Evolutionary conservation across 1,284 basidiomycete genomes (phyloP).

Genomic region (Lentinula novae-zelandiae): DNA sequence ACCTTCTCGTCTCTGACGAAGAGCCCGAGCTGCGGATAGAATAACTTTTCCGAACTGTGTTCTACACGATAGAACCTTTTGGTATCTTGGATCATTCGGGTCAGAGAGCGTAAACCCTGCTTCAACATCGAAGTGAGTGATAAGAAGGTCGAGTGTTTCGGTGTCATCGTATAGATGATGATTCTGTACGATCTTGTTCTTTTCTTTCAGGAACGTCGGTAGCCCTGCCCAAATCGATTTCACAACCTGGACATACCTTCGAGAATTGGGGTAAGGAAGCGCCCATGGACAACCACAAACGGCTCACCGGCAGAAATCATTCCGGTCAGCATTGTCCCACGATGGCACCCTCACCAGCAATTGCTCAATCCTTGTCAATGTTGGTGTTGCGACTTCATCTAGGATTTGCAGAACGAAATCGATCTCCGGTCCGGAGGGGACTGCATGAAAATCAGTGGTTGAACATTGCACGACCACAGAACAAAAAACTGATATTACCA

Average conservation of each 20-base stretch:
- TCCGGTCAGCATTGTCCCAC: constrained; percentile 77
- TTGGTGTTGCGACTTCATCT: constrained; percentile 64
- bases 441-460: constrained; percentile 28
- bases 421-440: constrained; percentile 74
- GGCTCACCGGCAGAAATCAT: constrained; percentile 88
- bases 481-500: constrained; percentile 34
- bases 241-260: constrained; percentile 60
- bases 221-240: constrained; percentile 73
- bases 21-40: constrained; percentile 64
- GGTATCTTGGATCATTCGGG: constrained; percentile 73
- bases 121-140: constrained; percentile 59
- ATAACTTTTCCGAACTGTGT: constrained; percentile 68
- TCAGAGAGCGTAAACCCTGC: constrained; percentile 78
- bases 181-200: constrained; percentile 50
- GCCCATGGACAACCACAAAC: constrained; percentile 2
- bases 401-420: constrained; percentile 80
- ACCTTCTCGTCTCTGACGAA: constrained; percentile 54
- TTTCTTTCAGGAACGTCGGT: constrained; percentile 62
- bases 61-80: constrained; percentile 60
- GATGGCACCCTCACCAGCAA: constrained; percentile 53
- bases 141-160: constrained; percentile 64
- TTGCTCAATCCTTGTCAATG: constrained; percentile 64
- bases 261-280: constrained; percentile 7
- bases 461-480: neutral
- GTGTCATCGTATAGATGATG: constrained; percentile 55